phyloP scores from a whole-genome alignment of 805 yeast species.

The Wickerhamomyces mucosus region DNA sequence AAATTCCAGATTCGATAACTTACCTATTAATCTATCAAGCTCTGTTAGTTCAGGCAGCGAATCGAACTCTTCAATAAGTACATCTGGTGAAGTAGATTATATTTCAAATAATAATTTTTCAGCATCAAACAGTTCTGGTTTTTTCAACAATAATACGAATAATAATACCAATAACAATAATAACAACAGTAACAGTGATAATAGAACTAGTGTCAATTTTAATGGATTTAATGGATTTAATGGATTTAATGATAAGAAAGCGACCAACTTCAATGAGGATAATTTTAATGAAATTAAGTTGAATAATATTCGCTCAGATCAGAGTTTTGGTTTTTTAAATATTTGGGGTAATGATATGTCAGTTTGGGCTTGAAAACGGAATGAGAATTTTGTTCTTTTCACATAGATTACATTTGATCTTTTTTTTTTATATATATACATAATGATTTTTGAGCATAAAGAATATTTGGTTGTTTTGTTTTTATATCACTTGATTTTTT shows the following conservation, averaged over 20 bases:
- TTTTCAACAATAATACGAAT: not conserved
- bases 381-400: no score
- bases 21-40: conserved; percentile 13
- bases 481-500: no score
- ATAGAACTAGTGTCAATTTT: not conserved
- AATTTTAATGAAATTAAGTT: conserved; percentile 2
- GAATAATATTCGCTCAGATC: conserved; percentile 4
- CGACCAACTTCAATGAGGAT: not conserved
- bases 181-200: not conserved
- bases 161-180: not conserved
- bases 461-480: no score
- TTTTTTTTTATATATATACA: no score
- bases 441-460: no score
- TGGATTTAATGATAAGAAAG: conserved; percentile 3
- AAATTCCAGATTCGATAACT: conserved; percentile 5
- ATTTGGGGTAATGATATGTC: conserved; percentile 24
- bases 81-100: conserved; percentile 2
- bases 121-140: not conserved
- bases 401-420: no score
- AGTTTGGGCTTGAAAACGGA: conserved; percentile 20
- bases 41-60: conserved; percentile 18
- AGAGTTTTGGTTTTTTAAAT: conserved; percentile 18
- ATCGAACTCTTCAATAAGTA: conserved; percentile 10
- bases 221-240: not conserved
- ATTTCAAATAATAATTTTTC: not conserved